Conservation (phyloP, 257 asterid species). For the Pogostemon cablin region DNA sequence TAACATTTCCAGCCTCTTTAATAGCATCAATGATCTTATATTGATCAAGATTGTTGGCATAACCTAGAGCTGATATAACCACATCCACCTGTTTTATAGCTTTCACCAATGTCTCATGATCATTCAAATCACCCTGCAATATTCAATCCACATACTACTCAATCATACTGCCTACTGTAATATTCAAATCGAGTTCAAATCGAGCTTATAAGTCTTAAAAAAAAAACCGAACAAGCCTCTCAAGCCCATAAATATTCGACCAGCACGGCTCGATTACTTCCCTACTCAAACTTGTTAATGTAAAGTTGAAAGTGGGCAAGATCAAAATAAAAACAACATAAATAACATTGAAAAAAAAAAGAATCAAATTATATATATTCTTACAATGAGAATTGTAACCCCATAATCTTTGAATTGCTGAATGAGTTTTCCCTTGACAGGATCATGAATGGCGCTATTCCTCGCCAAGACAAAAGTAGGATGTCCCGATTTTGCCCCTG, state of each 20-base stretch:
- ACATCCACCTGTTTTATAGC: slow-evolving; percentile 68
- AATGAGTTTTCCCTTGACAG: slow-evolving; percentile 62
- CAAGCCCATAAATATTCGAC: neutral
- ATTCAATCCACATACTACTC: neutral
- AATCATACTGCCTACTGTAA: neutral
- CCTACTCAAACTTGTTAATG: too few relatives aligned
- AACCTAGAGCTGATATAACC: slow-evolving; percentile 55
- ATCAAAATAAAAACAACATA: too few relatives aligned
- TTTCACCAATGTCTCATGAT: slow-evolving; percentile 61
- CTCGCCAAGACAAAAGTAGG: slow-evolving; percentile 73
- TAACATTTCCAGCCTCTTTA: slow-evolving; percentile 68
- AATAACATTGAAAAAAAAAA: neutral
- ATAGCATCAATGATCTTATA: slow-evolving; percentile 57
- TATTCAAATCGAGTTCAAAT: too few relatives aligned
- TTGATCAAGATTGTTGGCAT: slow-evolving; percentile 40
- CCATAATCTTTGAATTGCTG: slow-evolving; percentile 66
- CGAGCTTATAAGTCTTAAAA: too few relatives aligned
- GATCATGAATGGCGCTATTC: slow-evolving; percentile 57
- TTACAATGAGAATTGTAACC: slow-evolving; percentile 58
- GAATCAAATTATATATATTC: neutral
- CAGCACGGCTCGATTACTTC: too few relatives aligned
- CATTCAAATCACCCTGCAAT: slow-evolving; percentile 56
- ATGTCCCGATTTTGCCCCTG: slow-evolving; percentile 67
- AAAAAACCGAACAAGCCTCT: neutral
- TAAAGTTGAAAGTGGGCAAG: too few relatives aligned